Evolutionary conservation across 2,329 filamentous ascomycete species (phyloP).

Genomic region (Colletotrichum aenigma): DNA sequence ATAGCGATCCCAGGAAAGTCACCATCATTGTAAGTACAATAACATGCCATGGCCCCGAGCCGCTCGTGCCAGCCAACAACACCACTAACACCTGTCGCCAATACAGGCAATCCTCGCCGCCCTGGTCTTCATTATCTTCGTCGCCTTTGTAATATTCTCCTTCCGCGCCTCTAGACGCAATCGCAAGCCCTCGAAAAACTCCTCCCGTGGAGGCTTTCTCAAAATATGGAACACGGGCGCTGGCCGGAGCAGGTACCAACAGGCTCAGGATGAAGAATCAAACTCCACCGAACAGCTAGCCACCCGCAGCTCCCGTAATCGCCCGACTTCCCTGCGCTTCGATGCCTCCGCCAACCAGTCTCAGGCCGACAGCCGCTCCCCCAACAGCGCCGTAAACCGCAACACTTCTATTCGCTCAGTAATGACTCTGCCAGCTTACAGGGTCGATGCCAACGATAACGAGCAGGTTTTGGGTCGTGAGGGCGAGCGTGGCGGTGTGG

Average conservation of each 20-base stretch:
- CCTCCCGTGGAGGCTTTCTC: conserved; percentile 1
- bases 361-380: conserved; percentile 22
- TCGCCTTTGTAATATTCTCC: conserved; percentile 23
- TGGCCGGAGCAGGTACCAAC: conserved; percentile 28
- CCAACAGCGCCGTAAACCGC: conserved; percentile 65
- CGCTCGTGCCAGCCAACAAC: neutral
- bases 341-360: conserved; percentile 21
- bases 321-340: conserved; percentile 10
- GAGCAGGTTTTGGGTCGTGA: conserved; percentile 88
- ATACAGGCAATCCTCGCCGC: conserved; percentile 28
- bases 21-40: conserved; percentile 15
- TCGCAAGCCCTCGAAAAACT: conserved; percentile 29
- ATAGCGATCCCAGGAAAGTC: conserved; percentile 5
- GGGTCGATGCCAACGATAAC: conserved; percentile 70
- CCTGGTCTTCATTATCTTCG: conserved; percentile 26
- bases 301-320: neutral
- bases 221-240: conserved; percentile 9
- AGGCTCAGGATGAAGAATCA: conserved; percentile 33
- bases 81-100: neutral
- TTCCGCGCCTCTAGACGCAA: conserved; percentile 31
- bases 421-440: conserved; percentile 90
- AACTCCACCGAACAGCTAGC: conserved; percentile 7
- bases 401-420: conserved; percentile 90
- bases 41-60: neutral
- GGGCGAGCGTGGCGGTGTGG: conserved; percentile 90